Evolutionary conservation across 1,139 yeast species (phyloP).

Genomic region (Groenewaldozyma sp.): DNA sequence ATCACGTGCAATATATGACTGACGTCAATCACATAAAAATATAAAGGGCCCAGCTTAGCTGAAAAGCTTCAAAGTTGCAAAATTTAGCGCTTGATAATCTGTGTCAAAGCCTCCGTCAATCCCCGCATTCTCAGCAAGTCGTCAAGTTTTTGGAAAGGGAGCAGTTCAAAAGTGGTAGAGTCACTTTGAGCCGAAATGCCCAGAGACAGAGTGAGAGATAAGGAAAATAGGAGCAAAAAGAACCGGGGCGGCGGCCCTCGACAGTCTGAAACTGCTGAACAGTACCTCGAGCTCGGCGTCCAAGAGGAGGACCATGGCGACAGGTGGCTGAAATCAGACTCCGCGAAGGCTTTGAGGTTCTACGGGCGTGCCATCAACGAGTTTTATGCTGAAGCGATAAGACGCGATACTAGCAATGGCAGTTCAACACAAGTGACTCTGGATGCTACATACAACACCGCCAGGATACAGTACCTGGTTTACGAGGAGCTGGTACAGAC

Average conservation of each 20-base stretch:
- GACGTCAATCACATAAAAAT: too few relatives aligned
- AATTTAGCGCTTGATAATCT: too few relatives aligned
- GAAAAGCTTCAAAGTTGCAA: too few relatives aligned
- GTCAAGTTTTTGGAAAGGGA: neutral
- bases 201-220: neutral
- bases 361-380: slow-evolving; percentile 20
- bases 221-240: slow-evolving; percentile 7
- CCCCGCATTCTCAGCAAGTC: neutral
- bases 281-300: slow-evolving; percentile 21
- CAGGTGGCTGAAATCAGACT: slow-evolving; percentile 25
- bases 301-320: slow-evolving; percentile 26
- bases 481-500: slow-evolving; percentile 19
- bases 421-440: slow-evolving; percentile 10
- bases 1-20: too few relatives aligned
- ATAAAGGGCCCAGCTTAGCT: too few relatives aligned
- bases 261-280: slow-evolving; percentile 21
- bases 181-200: neutral
- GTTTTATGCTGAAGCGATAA: slow-evolving; percentile 14
- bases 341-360: slow-evolving; percentile 25
- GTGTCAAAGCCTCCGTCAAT: too few relatives aligned
- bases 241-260: slow-evolving; percentile 12
- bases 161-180: neutral
- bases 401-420: neutral
- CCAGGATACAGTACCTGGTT: slow-evolving; percentile 23
- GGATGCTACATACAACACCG: slow-evolving; percentile 23